Evolutionary conservation across 495 filamentous ascomycete genomes (phyloP).

Genomic region (Daldinia bambusicola): DNA sequence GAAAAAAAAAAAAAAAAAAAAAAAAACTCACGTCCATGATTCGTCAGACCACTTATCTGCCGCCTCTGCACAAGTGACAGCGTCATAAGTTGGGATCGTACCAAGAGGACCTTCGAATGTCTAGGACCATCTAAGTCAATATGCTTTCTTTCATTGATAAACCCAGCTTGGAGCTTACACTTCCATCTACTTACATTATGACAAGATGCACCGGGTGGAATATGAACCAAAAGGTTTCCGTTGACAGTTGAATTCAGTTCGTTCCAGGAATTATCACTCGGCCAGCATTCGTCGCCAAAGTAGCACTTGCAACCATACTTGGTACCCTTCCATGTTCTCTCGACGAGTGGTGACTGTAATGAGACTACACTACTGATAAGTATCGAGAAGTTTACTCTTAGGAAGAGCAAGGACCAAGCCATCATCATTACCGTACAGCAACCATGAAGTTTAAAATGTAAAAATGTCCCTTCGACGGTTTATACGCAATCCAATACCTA

Average conservation of each 20-base stretch:
- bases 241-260: conserved; percentile 53
- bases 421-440: conserved; percentile 13
- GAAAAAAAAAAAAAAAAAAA: neutral
- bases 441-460: neutral
- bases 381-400: conserved; percentile 17
- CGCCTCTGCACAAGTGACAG: conserved; percentile 49
- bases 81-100: conserved; percentile 52
- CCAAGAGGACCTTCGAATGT: conserved; percentile 54
- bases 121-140: conserved; percentile 18
- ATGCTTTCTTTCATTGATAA: neutral
- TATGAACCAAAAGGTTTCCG: conserved; percentile 52
- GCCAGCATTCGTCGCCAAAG: conserved; percentile 57
- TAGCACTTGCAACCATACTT: conserved; percentile 59
- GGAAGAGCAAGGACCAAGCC: conserved; percentile 23
- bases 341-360: conserved; percentile 34
- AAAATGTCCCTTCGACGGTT: neutral
- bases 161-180: neutral
- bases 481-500: conserved; percentile 2
- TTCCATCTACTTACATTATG: conserved; percentile 45
- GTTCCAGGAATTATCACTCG: conserved; percentile 47
- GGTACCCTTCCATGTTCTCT: conserved; percentile 44
- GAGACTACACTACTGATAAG: conserved; percentile 12
- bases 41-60: conserved; percentile 51
- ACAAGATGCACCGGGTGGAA: conserved; percentile 55
- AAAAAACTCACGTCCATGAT: conserved; percentile 50